Evolutionary conservation across 2,329 filamentous ascomycete species (phyloP).

Genomic region (Calonectria crousiana): DNA sequence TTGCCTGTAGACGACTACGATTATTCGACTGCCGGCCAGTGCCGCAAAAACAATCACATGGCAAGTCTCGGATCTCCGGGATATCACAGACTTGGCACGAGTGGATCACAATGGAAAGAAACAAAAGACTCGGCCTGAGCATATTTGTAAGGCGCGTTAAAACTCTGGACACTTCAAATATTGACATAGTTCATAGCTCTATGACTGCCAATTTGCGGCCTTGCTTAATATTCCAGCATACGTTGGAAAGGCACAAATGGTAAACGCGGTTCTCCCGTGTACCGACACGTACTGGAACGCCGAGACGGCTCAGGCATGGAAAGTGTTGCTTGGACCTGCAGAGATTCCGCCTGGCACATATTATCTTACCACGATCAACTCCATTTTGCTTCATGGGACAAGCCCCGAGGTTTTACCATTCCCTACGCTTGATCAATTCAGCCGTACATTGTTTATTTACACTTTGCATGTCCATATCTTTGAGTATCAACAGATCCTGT

Average conservation of each 20-base stretch:
- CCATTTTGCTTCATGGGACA: constrained; percentile 1
- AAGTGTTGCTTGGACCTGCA: neutral
- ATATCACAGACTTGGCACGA: neutral
- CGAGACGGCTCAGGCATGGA: constrained; percentile 1
- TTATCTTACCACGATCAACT: constrained; percentile 8
- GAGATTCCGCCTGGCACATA: constrained; percentile 2
- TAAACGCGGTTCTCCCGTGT: constrained; percentile 6
- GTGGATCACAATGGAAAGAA: neutral
- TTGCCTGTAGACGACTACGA: constrained; percentile 1
- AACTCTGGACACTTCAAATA: neutral
- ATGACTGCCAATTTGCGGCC: constrained; percentile 5
- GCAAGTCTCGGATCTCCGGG: neutral
- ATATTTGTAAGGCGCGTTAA: neutral
- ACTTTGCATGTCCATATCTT: constrained; percentile 10
- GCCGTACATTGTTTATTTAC: neutral
- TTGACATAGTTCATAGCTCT: neutral
- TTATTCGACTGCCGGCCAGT: neutral
- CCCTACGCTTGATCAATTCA: neutral
- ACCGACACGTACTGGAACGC: neutral
- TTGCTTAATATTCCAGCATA: constrained; percentile 7
- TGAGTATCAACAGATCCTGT: constrained; percentile 7
- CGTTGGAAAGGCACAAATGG: constrained; percentile 3
- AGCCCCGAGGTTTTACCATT: neutral
- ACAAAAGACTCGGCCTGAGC: neutral
- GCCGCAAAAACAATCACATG: neutral